Conservation (phyloP, 345 rosid species). For the Orychophragmus violaceus region DNA sequence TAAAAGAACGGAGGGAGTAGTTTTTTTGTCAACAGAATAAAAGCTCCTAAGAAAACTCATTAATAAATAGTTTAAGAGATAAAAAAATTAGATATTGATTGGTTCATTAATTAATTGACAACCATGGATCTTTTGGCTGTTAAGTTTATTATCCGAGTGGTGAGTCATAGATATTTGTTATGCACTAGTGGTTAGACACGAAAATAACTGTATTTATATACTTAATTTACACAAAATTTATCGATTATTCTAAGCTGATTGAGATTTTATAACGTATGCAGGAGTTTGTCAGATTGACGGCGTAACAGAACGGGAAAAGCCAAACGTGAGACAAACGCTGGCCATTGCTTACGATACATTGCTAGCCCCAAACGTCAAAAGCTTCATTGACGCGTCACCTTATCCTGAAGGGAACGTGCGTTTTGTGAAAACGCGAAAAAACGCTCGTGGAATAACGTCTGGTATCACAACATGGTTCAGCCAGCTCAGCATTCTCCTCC, state of each 20-base stretch:
- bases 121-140: not conserved
- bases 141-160: not conserved
- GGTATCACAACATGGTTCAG: conserved; percentile 51
- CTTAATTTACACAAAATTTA: not conserved
- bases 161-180: not conserved
- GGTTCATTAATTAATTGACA: not conserved
- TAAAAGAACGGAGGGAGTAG: no score
- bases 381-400: conserved; percentile 41
- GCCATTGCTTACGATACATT: conserved; percentile 44
- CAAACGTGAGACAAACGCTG: conserved; percentile 56
- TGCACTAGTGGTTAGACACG: not conserved
- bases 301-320: conserved; percentile 52
- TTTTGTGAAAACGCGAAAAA: conserved; percentile 21
- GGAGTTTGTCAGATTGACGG: conserved; percentile 61
- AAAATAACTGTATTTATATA: not conserved
- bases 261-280: conserved; percentile 23
- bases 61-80: not conserved
- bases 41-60: no score
- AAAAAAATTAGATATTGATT: not conserved
- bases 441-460: not conserved
- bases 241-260: not conserved
- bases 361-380: conserved; percentile 59
- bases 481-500: conserved; percentile 71
- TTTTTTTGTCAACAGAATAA: no score
- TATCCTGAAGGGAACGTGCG: conserved; percentile 21